These are phyloP conservation scores for Ustilago nuda DNA, from an alignment of 1,284 basidiomycete genomes.

Conservation along the genomic window DNA sequence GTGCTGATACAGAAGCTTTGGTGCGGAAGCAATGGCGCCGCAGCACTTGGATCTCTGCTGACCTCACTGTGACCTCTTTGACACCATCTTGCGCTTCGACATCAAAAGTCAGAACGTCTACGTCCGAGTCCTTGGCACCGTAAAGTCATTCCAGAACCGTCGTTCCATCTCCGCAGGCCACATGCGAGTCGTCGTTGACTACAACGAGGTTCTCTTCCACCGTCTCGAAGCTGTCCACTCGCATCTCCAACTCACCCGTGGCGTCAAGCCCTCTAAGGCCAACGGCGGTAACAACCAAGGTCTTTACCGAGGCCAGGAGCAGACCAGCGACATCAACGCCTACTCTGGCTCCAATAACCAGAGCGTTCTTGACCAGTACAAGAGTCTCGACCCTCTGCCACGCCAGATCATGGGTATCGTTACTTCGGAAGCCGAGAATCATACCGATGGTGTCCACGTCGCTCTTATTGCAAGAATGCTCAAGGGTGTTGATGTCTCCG, in stretches of 20 bases:
- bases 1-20: background rate
- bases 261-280: conserved; percentile 13
- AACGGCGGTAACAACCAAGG: conserved; percentile 15
- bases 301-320: conserved; percentile 10
- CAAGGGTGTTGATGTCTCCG: conserved; percentile 37
- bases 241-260: conserved; percentile 58
- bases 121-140: conserved; percentile 86
- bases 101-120: conserved; percentile 78
- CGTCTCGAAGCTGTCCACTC: conserved; percentile 74
- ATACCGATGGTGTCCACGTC: conserved; percentile 57
- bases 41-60: conserved; percentile 7
- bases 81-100: background rate
- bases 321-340: conserved; percentile 47
- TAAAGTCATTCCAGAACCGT: conserved; percentile 87
- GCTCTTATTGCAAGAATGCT: conserved; percentile 44
- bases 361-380: conserved; percentile 41
- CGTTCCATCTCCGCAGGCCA: conserved; percentile 75
- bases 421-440: conserved; percentile 49
- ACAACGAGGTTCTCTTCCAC: conserved; percentile 87
- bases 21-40: background rate
- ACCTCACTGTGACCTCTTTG: background rate
- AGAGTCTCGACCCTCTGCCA: conserved; percentile 41
- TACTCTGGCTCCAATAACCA: conserved; percentile 42
- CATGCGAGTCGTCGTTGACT: conserved; percentile 74
- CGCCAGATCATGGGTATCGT: conserved; percentile 54